phyloP scores from a whole-genome alignment of 352 stramenopile genomes.

The Phytophthora macrochlamydospora region DNA sequence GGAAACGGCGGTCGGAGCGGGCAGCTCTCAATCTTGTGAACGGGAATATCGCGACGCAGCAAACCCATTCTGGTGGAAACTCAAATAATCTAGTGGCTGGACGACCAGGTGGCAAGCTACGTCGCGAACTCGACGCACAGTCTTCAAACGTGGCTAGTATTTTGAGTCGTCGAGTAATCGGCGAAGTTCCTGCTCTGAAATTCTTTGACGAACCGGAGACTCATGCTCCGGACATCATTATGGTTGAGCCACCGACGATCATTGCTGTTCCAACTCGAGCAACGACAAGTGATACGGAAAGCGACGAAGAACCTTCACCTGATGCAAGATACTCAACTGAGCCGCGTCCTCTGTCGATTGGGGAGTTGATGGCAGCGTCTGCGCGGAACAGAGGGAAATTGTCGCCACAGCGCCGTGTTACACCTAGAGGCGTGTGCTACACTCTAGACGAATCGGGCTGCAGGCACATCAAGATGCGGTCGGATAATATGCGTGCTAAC shows the following conservation, averaged over 20 bases:
- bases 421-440: conserved; percentile 68
- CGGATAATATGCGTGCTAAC: conserved; percentile 17
- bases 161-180: conserved; percentile 72
- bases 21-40: conserved; percentile 60
- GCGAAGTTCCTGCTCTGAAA: conserved; percentile 74
- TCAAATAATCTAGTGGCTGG: conserved; percentile 14
- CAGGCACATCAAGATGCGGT: conserved; percentile 77
- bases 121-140: conserved; percentile 58
- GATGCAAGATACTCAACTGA: background rate
- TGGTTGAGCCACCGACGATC: conserved; percentile 1
- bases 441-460: conserved; percentile 66
- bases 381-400: conserved; percentile 9
- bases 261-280: background rate
- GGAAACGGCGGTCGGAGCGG: conserved; percentile 52
- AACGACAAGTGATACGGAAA: background rate
- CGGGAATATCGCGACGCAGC: conserved; percentile 25
- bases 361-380: conserved; percentile 24
- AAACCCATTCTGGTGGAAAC: conserved; percentile 7
- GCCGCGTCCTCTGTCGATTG: conserved; percentile 10
- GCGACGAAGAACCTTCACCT: background rate
- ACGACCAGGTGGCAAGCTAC: conserved; percentile 45
- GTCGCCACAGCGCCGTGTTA: conserved; percentile 16
- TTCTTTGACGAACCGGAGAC: conserved; percentile 68
- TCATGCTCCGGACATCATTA: background rate
- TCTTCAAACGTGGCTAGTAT: conserved; percentile 78